A percentile compares a stretch with the other conserved stretches of the same genome.
These are phyloP conservation scores for Oidiodendron maius DNA, from an alignment of 495 filamentous ascomycete species.

Conservation along the genomic window DNA sequence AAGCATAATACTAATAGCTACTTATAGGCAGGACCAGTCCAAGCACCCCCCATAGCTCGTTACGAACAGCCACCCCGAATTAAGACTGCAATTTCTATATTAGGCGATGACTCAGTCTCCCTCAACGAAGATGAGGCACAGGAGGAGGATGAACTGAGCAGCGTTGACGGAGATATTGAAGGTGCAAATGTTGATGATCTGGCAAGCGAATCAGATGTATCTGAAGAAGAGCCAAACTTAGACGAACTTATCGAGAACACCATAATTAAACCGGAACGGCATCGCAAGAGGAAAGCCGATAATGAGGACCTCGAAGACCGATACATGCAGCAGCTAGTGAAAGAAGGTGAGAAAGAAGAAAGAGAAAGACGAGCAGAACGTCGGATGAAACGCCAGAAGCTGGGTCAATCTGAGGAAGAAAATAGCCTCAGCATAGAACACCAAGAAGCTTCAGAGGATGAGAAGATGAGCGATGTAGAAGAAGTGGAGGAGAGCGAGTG, in stretches of 20 bases:
- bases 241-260: slow-evolving; percentile 28
- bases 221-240: slow-evolving; percentile 13
- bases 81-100: slow-evolving; percentile 24
- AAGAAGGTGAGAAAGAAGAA: slow-evolving; percentile 40
- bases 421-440: slow-evolving; percentile 23
- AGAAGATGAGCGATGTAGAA: slow-evolving; percentile 1
- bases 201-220: slow-evolving; percentile 24
- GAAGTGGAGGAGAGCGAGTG: neutral
- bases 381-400: slow-evolving; percentile 31
- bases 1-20: slow-evolving; percentile 9
- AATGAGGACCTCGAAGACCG: slow-evolving; percentile 74
- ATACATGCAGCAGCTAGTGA: slow-evolving; percentile 70
- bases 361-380: slow-evolving; percentile 38
- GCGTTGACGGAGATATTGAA: slow-evolving; percentile 30
- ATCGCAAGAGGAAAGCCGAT: slow-evolving; percentile 67
- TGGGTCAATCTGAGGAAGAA: slow-evolving; percentile 22
- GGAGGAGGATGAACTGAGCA: slow-evolving; percentile 30
- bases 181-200: slow-evolving; percentile 19
- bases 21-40: slow-evolving; percentile 61
- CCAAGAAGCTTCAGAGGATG: slow-evolving; percentile 19
- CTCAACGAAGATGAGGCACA: slow-evolving; percentile 39
- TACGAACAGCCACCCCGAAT: slow-evolving; percentile 30
- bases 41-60: slow-evolving; percentile 46
- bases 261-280: slow-evolving; percentile 47
- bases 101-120: slow-evolving; percentile 30